Evolutionary conservation across 2,329 filamentous ascomycete species (phyloP).

Genomic region (Orbilia quercus): DNA sequence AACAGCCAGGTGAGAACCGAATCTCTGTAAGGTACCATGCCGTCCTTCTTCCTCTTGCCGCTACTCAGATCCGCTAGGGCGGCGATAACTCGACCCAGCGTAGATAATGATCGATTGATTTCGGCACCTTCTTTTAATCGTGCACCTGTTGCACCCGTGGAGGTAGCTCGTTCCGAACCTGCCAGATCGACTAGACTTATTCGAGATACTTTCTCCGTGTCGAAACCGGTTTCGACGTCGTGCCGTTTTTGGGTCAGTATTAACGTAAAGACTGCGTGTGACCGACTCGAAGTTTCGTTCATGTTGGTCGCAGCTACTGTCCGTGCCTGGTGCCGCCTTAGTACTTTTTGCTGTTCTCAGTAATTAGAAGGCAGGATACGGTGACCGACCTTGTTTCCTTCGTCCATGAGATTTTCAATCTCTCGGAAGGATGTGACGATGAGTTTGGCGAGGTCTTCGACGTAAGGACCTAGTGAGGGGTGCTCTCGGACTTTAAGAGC

Average conservation of each 20-base stretch:
- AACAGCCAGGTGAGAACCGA: constrained; percentile 95
- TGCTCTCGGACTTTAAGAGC: constrained; percentile 98
- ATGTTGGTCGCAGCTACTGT: constrained; percentile 99
- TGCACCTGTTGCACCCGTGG: constrained; percentile 93
- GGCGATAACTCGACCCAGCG: constrained; percentile 95
- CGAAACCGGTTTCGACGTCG: constrained; percentile 93
- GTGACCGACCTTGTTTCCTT: constrained; percentile 80
- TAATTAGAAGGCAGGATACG: neutral
- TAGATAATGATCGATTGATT: constrained; percentile 96
- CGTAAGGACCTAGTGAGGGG: constrained; percentile 95
- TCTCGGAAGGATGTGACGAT: constrained; percentile 93
- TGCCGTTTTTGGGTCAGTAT: constrained; percentile 93
- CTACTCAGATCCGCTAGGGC: constrained; percentile 90
- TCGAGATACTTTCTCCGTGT: constrained; percentile 96
- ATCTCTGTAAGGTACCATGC: constrained; percentile 93
- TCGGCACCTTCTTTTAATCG: constrained; percentile 97
- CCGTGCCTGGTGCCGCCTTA: constrained; percentile 69
- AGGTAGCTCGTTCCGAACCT: constrained; percentile 96
- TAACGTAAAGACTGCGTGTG: constrained; percentile 96
- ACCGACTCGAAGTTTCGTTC: constrained; percentile 99
- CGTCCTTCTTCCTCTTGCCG: constrained; percentile 77
- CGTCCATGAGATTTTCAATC: constrained; percentile 98
- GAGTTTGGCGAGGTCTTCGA: constrained; percentile 95
- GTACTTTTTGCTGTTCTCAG: constrained; percentile 11
- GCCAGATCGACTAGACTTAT: constrained; percentile 98